Evolutionary conservation across 805 yeast species (phyloP).

Genomic region (Scheffersomyces stipitis): DNA sequence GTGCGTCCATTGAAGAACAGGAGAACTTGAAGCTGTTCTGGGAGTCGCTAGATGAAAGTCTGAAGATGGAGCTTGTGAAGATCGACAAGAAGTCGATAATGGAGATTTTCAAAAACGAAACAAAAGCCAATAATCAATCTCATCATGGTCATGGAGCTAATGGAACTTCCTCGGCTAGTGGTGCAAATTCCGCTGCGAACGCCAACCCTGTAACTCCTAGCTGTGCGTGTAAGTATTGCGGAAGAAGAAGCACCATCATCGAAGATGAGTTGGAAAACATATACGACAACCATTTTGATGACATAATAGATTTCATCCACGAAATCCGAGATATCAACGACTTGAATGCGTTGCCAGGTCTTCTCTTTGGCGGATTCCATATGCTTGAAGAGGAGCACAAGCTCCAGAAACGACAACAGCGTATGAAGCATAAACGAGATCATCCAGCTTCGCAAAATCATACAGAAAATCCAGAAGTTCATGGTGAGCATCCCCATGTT

Average conservation of each 20-base stretch:
- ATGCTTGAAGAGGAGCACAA: conserved; percentile 34
- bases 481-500: neutral
- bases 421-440: conserved; percentile 8
- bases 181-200: conserved; percentile 21
- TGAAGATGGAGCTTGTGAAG: conserved; percentile 59
- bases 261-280: conserved; percentile 76
- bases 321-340: conserved; percentile 39
- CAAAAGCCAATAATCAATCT: conserved; percentile 11
- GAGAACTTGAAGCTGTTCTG: conserved; percentile 58
- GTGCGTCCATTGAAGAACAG: conserved; percentile 50
- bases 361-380: conserved; percentile 36
- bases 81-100: conserved; percentile 71
- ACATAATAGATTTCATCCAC: conserved; percentile 36
- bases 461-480: neutral
- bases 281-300: conserved; percentile 66
- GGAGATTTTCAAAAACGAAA: conserved; percentile 54
- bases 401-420: conserved; percentile 24
- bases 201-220: conserved; percentile 7
- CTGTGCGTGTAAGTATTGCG: conserved; percentile 79
- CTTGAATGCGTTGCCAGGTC: conserved; percentile 33
- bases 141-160: conserved; percentile 5
- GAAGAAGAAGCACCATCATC: conserved; percentile 65
- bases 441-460: neutral
- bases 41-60: conserved; percentile 61
- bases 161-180: conserved; percentile 51